Conservation (phyloP, 768 basidiomycete species). For the Cystobasidiopsis lactophilus region DNA sequence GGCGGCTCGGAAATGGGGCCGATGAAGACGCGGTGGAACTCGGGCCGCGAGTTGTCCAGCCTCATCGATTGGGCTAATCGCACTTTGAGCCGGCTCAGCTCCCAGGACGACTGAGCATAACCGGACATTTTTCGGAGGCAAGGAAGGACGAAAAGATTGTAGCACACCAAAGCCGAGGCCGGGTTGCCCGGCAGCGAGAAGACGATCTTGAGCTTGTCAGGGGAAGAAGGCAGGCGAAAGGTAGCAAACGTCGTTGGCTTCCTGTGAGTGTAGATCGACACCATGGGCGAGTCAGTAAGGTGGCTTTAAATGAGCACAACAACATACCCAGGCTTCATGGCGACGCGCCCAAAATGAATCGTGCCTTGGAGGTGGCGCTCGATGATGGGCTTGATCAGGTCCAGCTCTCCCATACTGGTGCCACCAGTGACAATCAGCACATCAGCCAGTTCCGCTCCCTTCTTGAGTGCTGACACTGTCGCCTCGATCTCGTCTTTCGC, state of each 20-base stretch:
- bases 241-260: constrained; percentile 82
- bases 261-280: constrained; percentile 23
- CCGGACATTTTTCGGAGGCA: constrained; percentile 33
- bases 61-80: constrained; percentile 29
- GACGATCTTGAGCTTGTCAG: constrained; percentile 33
- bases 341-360: constrained; percentile 67
- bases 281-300: neutral
- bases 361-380: constrained; percentile 53
- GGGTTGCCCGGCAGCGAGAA: constrained; percentile 82
- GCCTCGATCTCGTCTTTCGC: constrained; percentile 41
- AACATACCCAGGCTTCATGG: constrained; percentile 40
- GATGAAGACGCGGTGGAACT: constrained; percentile 61
- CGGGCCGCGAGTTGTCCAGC: constrained; percentile 43
- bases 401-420: constrained; percentile 74
- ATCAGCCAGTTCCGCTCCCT: constrained; percentile 43
- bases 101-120: constrained; percentile 10
- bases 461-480: constrained; percentile 32
- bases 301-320: neutral
- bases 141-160: constrained; percentile 63
- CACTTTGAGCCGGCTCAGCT: constrained; percentile 17
- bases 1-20: constrained; percentile 20
- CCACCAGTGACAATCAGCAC: constrained; percentile 67
- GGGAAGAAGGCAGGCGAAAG: constrained; percentile 37
- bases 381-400: constrained; percentile 69
- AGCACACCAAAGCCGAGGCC: constrained; percentile 65